Percentiles rank a stretch among this genome's conserved stretches.
phyloP scores from a whole-genome alignment of 805 yeast species.

The Saccharomycopsis javanensis region DNA sequence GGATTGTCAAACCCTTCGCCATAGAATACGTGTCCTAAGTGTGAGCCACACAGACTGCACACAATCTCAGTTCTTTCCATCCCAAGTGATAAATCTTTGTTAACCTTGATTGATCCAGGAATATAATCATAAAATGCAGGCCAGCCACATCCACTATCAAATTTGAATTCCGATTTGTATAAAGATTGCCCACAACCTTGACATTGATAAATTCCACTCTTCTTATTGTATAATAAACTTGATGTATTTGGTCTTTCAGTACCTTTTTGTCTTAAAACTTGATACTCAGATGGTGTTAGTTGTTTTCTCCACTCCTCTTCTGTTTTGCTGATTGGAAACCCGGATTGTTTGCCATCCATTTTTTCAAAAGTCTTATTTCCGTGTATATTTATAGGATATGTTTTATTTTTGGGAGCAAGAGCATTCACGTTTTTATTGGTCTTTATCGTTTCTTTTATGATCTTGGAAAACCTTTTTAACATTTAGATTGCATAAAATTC shows the following conservation, averaged over 20 bases:
- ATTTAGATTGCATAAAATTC: too few species aligned
- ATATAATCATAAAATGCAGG: slow-evolving; percentile 90
- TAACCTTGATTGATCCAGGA: slow-evolving; percentile 62
- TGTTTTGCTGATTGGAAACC: slow-evolving; percentile 22
- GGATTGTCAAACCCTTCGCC: slow-evolving; percentile 89
- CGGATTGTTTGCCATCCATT: neutral
- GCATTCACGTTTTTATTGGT: neutral
- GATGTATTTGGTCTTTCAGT: slow-evolving; percentile 38
- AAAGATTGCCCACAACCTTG: slow-evolving; percentile 79
- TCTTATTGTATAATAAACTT: slow-evolving; percentile 32
- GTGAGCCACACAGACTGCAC: slow-evolving; percentile 85
- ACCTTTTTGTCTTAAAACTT: slow-evolving; percentile 54
- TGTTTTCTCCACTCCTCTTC: slow-evolving; percentile 74
- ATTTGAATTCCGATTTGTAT: slow-evolving; percentile 71
- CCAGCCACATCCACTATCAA: slow-evolving; percentile 95
- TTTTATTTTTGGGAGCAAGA: too few species aligned
- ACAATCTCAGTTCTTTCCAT: slow-evolving; percentile 84
- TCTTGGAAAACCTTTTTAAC: neutral
- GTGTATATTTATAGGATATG: neutral
- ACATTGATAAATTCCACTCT: slow-evolving; percentile 64
- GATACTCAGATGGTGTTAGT: slow-evolving; percentile 66
- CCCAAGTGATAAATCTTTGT: slow-evolving; percentile 56
- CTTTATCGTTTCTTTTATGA: neutral
- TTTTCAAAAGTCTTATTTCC: neutral
- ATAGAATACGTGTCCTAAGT: slow-evolving; percentile 88